Evolutionary conservation across 129 eudicot species (phyloP).

Genomic region (Logfia minima): DNA sequence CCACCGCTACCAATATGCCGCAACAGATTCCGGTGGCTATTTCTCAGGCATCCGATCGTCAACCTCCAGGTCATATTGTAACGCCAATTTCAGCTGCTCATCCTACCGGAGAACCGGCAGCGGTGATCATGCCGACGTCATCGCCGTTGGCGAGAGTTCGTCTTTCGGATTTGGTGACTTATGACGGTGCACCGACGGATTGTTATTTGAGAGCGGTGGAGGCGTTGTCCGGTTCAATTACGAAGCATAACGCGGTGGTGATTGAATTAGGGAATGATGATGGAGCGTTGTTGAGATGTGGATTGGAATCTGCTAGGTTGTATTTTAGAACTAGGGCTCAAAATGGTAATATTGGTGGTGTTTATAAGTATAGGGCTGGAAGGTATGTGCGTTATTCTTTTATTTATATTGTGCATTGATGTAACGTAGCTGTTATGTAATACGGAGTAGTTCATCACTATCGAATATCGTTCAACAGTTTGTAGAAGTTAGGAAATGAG

Average conservation of each 20-base stretch:
- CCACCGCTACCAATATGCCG: slow-evolving; percentile 22
- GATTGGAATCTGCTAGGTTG: slow-evolving; percentile 65
- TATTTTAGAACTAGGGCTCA: slow-evolving; percentile 59
- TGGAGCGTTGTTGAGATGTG: slow-evolving; percentile 73
- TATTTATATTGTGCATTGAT: not conserved
- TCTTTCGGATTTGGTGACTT: slow-evolving; percentile 62
- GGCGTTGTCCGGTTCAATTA: slow-evolving; percentile 69
- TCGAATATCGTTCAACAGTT: not conserved
- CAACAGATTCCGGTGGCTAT: slow-evolving; percentile 39
- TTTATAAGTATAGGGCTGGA: slow-evolving; percentile 80
- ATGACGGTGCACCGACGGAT: slow-evolving; percentile 67
- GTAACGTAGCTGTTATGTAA: not conserved
- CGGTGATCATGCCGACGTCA: slow-evolving; percentile 13
- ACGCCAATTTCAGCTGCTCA: slow-evolving; percentile 35
- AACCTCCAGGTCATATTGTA: slow-evolving; percentile 31
- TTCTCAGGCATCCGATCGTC: slow-evolving; percentile 36
- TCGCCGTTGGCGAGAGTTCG: slow-evolving; percentile 45
- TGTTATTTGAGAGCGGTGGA: slow-evolving; percentile 72
- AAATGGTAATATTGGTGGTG: slow-evolving; percentile 45
- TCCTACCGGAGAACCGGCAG: slow-evolving; percentile 33
- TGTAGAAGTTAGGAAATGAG: not conserved
- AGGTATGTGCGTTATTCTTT: slow-evolving; percentile 42
- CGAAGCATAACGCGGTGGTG: slow-evolving; percentile 71
- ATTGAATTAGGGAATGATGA: slow-evolving; percentile 71
- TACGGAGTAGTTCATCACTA: not conserved